Conservation (phyloP, 192 early-diverging fungal species). For the Geosiphon pyriformis region DNA sequence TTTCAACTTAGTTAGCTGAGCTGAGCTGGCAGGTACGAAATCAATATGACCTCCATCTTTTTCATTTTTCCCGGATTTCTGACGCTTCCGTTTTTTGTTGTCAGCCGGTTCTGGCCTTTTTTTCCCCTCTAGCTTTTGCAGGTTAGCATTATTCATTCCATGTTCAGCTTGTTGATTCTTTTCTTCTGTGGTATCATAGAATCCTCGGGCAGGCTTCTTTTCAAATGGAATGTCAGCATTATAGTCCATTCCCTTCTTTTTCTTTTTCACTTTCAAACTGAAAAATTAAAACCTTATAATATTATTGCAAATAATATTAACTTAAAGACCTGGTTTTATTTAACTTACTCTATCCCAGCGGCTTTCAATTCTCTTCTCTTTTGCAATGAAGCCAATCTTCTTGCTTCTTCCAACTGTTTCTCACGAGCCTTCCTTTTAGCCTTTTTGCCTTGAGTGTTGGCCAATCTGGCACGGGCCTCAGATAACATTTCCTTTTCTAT, state of each 20-base stretch:
- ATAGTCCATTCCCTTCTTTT: conserved; percentile 82
- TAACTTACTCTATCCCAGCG: conserved; percentile 81
- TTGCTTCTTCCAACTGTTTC: conserved; percentile 92
- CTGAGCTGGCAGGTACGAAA: conserved; percentile 51
- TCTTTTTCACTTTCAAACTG: conserved; percentile 55
- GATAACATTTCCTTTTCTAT: conserved; percentile 98
- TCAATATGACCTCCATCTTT: conserved; percentile 39
- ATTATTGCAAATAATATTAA: not conserved
- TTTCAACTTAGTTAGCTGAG: conserved; percentile 49
- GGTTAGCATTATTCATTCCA: conserved; percentile 61
- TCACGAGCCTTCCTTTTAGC: conserved; percentile 98
- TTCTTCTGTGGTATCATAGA: conserved; percentile 90
- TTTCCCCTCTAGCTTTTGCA: conserved; percentile 84
- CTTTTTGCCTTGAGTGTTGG: conserved; percentile 99
- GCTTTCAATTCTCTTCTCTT: conserved; percentile 95
- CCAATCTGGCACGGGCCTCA: conserved; percentile 93
- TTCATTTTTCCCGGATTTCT: conserved; percentile 63
- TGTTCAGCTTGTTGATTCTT: conserved; percentile 57
- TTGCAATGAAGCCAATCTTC: conserved; percentile 82
- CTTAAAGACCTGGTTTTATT: not conserved
- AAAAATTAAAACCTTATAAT: not conserved
- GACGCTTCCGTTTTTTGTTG: conserved; percentile 71
- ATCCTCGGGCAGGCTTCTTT: conserved; percentile 79
- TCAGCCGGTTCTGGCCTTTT: conserved; percentile 78
- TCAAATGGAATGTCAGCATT: conserved; percentile 97